Conservation (phyloP, 1,284 basidiomycete genomes). For the Papiliotrema flavescens region DNA sequence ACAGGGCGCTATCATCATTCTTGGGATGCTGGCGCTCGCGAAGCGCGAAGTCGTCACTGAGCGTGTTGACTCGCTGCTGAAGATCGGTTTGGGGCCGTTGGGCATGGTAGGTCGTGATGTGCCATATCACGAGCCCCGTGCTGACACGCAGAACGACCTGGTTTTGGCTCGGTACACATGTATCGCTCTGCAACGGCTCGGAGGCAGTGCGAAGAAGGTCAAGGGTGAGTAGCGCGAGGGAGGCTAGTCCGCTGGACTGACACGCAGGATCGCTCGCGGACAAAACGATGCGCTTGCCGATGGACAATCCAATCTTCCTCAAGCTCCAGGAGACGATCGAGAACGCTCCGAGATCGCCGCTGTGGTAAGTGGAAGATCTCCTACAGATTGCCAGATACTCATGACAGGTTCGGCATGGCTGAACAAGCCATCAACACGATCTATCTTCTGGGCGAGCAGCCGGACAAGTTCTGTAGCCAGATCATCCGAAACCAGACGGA, state of each 20-base stretch:
- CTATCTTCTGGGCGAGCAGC: slow-evolving; percentile 90
- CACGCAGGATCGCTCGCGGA: slow-evolving; percentile 74
- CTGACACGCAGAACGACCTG: slow-evolving; percentile 64
- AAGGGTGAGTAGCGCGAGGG: slow-evolving; percentile 64
- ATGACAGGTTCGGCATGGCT: slow-evolving; percentile 73
- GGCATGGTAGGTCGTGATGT: slow-evolving; percentile 62
- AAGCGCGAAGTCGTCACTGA: slow-evolving; percentile 81
- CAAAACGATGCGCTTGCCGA: slow-evolving; percentile 79
- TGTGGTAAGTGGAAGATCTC: slow-evolving; percentile 58
- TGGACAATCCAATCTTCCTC: slow-evolving; percentile 82
- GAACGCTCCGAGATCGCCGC: slow-evolving; percentile 71
- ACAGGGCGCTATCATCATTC: slow-evolving; percentile 86
- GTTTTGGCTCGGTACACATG: slow-evolving; percentile 90
- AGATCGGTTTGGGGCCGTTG: slow-evolving; percentile 78
- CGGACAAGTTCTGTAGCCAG: slow-evolving; percentile 75
- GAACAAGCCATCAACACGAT: slow-evolving; percentile 97
- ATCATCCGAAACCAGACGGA: slow-evolving; percentile 77
- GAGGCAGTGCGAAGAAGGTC: slow-evolving; percentile 93
- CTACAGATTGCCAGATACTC: not conserved
- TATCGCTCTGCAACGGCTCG: slow-evolving; percentile 84
- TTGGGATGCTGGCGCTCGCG: slow-evolving; percentile 92
- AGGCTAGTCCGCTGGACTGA: not conserved
- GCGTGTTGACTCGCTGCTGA: slow-evolving; percentile 77
- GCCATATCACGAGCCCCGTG: not conserved
- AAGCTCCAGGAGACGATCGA: slow-evolving; percentile 76